These are phyloP conservation scores for Papiliotrema laurentii DNA, from an alignment of 1,284 basidiomycete species.

Conservation along the genomic window DNA sequence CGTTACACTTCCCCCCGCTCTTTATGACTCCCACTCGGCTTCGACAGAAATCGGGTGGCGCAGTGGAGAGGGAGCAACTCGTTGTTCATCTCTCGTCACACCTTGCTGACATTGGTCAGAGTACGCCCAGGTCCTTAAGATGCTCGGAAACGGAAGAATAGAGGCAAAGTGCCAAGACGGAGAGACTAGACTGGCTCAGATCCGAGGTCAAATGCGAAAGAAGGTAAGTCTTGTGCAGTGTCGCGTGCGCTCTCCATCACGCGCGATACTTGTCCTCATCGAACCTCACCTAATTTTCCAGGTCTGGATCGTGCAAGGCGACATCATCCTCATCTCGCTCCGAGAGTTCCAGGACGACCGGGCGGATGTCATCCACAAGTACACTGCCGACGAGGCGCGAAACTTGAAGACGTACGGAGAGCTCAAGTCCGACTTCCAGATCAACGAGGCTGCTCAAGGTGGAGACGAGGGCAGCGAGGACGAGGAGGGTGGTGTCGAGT, in stretches of 20 bases:
- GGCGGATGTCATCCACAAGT: conserved; percentile 99
- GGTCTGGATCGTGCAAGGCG: conserved; percentile 99
- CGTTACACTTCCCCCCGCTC: background rate
- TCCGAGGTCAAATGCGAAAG: conserved; percentile 98
- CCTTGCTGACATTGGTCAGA: conserved; percentile 55
- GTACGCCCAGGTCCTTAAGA: conserved; percentile 97
- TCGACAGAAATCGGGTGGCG: no score
- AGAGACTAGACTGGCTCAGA: conserved; percentile 95
- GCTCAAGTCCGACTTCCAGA: conserved; percentile 94
- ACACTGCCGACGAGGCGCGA: conserved; percentile 80
- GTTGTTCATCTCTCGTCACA: no score
- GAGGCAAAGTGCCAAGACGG: conserved; percentile 99
- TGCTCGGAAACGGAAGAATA: conserved; percentile 96
- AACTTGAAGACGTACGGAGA: conserved; percentile 95
- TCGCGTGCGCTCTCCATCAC: background rate
- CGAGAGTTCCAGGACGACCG: conserved; percentile 99
- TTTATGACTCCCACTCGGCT: no score
- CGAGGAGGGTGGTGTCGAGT: conserved; percentile 74
- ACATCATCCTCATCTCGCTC: conserved; percentile 92
- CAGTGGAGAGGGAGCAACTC: no score
- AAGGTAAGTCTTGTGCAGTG: conserved; percentile 65
- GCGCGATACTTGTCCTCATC: background rate
- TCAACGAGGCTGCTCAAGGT: conserved; percentile 88
- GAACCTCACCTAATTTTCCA: conserved; percentile 37
- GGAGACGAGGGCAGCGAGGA: conserved; percentile 54